These are phyloP conservation scores for Jasminum sambac DNA, from an alignment of 257 asterid species.

Conservation along the genomic window DNA sequence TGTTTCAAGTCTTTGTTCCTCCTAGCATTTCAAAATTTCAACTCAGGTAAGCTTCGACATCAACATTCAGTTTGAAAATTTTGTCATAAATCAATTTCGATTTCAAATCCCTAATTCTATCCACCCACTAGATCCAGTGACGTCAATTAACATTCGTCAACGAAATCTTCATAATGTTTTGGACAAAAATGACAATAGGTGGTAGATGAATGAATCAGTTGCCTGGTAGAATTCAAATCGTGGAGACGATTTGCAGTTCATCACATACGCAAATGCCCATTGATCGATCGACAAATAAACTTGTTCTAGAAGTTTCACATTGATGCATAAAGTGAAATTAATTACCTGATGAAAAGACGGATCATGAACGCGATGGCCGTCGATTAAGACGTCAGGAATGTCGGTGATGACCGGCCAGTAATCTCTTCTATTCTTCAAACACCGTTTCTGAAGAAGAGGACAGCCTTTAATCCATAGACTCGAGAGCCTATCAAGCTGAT, in stretches of 20 bases:
- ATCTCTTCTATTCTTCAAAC: slow-evolving; percentile 15
- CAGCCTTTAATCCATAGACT: background rate
- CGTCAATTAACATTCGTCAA: background rate
- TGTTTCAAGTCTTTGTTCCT: slow-evolving; percentile 73
- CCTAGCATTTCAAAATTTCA: slow-evolving; percentile 26
- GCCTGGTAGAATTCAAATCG: background rate
- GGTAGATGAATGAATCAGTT: background rate
- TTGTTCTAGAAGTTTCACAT: too few species aligned
- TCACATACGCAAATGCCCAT: too few species aligned
- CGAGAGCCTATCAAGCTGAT: background rate
- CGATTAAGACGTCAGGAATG: background rate
- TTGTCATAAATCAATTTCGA: too few species aligned
- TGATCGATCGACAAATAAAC: background rate
- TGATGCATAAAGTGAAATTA: too few species aligned
- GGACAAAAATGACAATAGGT: too few species aligned
- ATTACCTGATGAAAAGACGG: background rate
- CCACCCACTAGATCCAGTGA: background rate
- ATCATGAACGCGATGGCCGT: background rate
- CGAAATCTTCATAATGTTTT: too few species aligned
- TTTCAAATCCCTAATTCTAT: slow-evolving; percentile 9
- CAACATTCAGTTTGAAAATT: too few species aligned
- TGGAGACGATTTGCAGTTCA: background rate
- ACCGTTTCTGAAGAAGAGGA: slow-evolving; percentile 18
- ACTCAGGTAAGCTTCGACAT: background rate
- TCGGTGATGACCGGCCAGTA: slow-evolving; percentile 19